Conservation (phyloP, 2,329 filamentous ascomycete species). For the Sarocladiaceae sp. region DNA sequence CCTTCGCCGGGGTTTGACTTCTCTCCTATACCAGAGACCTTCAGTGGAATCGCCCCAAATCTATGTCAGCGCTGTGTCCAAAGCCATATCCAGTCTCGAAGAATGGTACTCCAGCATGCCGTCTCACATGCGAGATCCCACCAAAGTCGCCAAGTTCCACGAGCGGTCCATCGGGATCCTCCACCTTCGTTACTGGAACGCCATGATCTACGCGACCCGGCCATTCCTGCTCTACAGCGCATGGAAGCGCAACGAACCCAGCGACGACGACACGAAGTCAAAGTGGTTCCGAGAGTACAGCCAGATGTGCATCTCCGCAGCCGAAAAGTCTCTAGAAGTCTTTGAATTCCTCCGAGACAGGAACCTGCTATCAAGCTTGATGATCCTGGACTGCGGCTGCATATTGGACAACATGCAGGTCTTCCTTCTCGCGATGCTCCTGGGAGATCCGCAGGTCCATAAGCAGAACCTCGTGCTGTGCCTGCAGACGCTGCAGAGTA, state of each 20-base stretch:
- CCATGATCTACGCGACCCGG: slow-evolving; percentile 5
- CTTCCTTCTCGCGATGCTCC: slow-evolving; percentile 1
- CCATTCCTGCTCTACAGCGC: slow-evolving; percentile 5
- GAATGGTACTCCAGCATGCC: slow-evolving; percentile 7
- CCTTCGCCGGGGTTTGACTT: background rate
- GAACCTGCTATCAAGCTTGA: slow-evolving; percentile 4
- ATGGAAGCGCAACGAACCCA: background rate
- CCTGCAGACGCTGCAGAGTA: slow-evolving; percentile 2
- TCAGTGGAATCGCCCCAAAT: background rate
- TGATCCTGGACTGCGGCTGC: slow-evolving; percentile 3
- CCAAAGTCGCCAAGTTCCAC: slow-evolving; percentile 5
- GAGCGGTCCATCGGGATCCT: slow-evolving; percentile 1
- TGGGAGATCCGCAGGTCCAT: background rate
- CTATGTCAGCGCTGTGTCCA: background rate
- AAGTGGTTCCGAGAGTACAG: slow-evolving; percentile 8
- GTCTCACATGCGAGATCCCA: background rate
- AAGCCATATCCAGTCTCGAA: slow-evolving; percentile 2
- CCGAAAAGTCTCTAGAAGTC: slow-evolving; percentile 1
- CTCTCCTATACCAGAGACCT: background rate
- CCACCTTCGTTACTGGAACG: slow-evolving; percentile 6
- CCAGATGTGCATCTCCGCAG: slow-evolving; percentile 4
- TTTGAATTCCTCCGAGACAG: slow-evolving; percentile 1
- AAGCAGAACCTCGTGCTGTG: slow-evolving; percentile 2
- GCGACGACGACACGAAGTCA: background rate
- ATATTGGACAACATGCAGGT: slow-evolving; percentile 9